These are phyloP conservation scores for Tolypocladium inflatum DNA, from an alignment of 2,329 filamentous ascomycete genomes.

Conservation along the genomic window DNA sequence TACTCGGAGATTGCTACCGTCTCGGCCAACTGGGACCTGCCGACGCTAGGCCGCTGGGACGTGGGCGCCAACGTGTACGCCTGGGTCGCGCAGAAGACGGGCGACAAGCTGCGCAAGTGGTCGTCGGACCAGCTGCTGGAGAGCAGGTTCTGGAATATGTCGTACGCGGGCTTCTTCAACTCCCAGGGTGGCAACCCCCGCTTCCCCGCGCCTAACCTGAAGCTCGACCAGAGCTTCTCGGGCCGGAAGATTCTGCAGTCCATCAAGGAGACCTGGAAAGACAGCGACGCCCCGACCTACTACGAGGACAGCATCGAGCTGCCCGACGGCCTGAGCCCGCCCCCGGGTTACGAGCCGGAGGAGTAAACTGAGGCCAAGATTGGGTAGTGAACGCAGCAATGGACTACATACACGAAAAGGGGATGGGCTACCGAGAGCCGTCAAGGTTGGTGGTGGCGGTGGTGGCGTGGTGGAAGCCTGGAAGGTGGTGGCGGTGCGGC, in stretches of 20 bases:
- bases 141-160: constrained; percentile 40
- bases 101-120: constrained; percentile 38
- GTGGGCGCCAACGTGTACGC: constrained; percentile 62
- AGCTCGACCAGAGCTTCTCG: constrained; percentile 17
- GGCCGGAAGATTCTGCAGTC: constrained; percentile 24
- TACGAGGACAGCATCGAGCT: constrained; percentile 29
- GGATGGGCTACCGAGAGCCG: neutral
- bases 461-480: too few relatives aligned
- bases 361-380: neutral
- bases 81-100: constrained; percentile 50
- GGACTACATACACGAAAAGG: neutral
- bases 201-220: constrained; percentile 32
- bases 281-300: constrained; percentile 29
- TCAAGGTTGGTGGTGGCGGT: neutral
- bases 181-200: constrained; percentile 19
- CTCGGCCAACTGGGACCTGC: constrained; percentile 59
- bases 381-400: neutral
- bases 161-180: constrained; percentile 42
- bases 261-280: constrained; percentile 27
- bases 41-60: constrained; percentile 62
- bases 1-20: constrained; percentile 61
- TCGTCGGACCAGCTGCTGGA: constrained; percentile 21
- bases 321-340: constrained; percentile 33
- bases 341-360: constrained; percentile 23
- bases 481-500: too few relatives aligned